These are phyloP conservation scores for Arthrobotrys entomopaga DNA, from an alignment of 2,329 filamentous ascomycete species.

Conservation along the genomic window DNA sequence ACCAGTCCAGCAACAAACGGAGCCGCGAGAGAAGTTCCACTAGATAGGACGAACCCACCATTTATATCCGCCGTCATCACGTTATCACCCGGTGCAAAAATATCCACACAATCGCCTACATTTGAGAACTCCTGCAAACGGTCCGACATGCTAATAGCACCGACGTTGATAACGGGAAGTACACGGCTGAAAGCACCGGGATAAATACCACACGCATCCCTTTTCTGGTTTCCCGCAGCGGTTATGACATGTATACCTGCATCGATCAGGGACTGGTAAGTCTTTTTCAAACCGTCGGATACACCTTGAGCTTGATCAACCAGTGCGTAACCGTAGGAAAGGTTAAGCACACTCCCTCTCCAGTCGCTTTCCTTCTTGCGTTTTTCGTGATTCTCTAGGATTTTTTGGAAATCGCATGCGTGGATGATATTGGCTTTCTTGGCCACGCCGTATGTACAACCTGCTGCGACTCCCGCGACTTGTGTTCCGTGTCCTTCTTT, in stretches of 20 bases:
- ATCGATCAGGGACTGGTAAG: background rate
- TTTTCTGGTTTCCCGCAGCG: slow-evolving; percentile 21
- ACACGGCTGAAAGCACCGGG: slow-evolving; percentile 11
- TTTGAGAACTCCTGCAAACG: slow-evolving; percentile 2
- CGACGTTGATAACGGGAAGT: slow-evolving; percentile 19
- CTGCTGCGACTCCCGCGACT: slow-evolving; percentile 13
- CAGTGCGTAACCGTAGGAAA: slow-evolving; percentile 15
- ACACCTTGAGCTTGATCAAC: too few relatives aligned
- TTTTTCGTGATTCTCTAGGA: slow-evolving; percentile 6
- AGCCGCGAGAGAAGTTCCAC: slow-evolving; percentile 23
- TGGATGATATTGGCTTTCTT: slow-evolving; percentile 30
- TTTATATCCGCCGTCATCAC: background rate
- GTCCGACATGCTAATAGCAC: slow-evolving; percentile 11
- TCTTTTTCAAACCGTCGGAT: background rate
- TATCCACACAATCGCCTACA: slow-evolving; percentile 19
- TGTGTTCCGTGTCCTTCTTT: slow-evolving; percentile 5
- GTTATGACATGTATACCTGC: slow-evolving; percentile 28
- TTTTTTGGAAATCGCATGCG: background rate
- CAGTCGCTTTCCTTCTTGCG: slow-evolving; percentile 9
- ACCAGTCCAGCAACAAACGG: slow-evolving; percentile 25
- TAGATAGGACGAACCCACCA: background rate
- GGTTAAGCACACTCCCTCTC: slow-evolving; percentile 17
- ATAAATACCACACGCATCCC: slow-evolving; percentile 11
- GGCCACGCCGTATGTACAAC: slow-evolving; percentile 14
- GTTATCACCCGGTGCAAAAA: slow-evolving; percentile 14